A percentile compares a stretch with the other conserved stretches of the same genome.
Conservation (phyloP, 1,284 basidiomycete species). For the Puccinia triticina region DNA sequence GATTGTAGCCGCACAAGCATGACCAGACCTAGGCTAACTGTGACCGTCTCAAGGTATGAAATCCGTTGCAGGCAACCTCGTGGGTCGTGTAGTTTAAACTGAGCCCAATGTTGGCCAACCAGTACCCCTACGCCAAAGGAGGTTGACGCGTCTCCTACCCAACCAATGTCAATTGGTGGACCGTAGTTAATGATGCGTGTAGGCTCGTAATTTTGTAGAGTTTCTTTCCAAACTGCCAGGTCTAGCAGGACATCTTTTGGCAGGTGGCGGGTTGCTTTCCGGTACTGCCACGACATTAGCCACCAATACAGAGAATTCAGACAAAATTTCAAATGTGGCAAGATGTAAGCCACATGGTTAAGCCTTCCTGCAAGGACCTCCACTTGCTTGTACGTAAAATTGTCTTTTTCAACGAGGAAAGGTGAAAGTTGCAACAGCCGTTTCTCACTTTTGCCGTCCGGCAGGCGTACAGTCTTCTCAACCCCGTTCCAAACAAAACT, state of each 20-base stretch:
- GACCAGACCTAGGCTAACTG: neutral
- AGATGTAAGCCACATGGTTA: neutral
- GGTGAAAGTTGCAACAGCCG: neutral
- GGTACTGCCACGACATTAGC: neutral
- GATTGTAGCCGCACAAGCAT: too few species aligned
- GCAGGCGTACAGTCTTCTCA: neutral
- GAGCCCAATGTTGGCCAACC: neutral
- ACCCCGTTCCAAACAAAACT: constrained; percentile 32
- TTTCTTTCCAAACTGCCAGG: neutral
- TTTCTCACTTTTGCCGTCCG: neutral
- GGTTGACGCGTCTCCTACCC: constrained; percentile 19
- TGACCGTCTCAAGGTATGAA: neutral
- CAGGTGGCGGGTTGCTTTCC: neutral
- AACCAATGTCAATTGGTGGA: neutral
- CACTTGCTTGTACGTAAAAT: neutral
- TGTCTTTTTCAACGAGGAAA: neutral
- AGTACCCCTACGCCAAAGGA: neutral
- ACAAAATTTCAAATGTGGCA: constrained; percentile 13
- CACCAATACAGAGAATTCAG: neutral
- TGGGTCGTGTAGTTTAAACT: neutral
- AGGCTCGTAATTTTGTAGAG: neutral
- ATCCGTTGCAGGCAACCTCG: neutral
- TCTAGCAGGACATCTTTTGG: neutral
- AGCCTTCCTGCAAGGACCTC: neutral
- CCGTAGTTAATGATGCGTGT: neutral